A percentile compares a stretch with the other conserved stretches of the same genome.
Conservation (phyloP, 179 eudicot genomes). For the Beta corolliflora region DNA sequence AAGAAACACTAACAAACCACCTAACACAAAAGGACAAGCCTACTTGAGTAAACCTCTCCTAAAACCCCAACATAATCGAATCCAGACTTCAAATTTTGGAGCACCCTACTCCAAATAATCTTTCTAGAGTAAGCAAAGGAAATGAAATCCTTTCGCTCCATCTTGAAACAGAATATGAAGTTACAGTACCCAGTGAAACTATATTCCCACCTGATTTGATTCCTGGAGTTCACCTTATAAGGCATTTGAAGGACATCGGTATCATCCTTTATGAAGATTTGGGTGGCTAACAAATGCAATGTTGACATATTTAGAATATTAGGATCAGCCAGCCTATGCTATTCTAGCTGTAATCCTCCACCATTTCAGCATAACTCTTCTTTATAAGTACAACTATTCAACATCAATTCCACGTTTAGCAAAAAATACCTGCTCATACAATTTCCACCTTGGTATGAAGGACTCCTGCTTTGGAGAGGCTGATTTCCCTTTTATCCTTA, state of each 20-base stretch:
- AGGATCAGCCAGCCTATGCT: background rate
- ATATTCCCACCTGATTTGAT: background rate
- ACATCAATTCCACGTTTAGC: background rate
- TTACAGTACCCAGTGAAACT: background rate
- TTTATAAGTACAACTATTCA: background rate
- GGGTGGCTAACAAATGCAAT: background rate
- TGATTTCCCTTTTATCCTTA: background rate
- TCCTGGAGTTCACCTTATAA: background rate
- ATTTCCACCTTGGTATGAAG: background rate
- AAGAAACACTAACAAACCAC: background rate
- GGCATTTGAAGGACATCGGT: background rate
- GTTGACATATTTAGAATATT: background rate
- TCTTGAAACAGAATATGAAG: background rate
- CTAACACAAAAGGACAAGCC: background rate
- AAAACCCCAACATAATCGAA: background rate
- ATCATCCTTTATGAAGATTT: background rate
- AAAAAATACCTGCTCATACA: background rate
- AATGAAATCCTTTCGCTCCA: background rate
- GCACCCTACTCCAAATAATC: background rate
- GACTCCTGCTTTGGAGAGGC: background rate
- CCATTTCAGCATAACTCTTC: background rate
- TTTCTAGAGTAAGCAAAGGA: background rate
- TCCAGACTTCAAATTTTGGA: background rate
- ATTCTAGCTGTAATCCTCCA: background rate
- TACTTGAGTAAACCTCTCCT: background rate